Percentiles rank a stretch among this genome's conserved stretches.
Conservation (phyloP, 2,329 filamentous ascomycete species). For the Cadophora sp. region DNA sequence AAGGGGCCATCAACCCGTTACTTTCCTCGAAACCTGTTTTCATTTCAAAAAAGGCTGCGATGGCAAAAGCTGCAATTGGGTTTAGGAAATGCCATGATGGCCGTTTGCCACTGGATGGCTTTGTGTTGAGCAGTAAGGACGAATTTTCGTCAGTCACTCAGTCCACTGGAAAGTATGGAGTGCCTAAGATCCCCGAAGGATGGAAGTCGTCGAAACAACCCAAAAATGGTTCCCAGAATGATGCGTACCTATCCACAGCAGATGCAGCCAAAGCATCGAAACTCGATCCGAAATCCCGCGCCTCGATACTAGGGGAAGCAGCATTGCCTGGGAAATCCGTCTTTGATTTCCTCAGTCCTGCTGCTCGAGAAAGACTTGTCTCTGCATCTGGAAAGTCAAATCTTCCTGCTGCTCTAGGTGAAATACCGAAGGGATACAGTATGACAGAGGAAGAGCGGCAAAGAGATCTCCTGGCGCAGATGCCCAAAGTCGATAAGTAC, state of each 20-base stretch:
- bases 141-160: conserved; percentile 55
- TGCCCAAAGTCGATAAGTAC: conserved; percentile 70
- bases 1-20: conserved; percentile 66
- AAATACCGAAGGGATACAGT: conserved; percentile 71
- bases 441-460: conserved; percentile 68
- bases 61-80: conserved; percentile 51
- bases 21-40: conserved; percentile 75
- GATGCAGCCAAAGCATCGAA: conserved; percentile 80
- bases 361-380: conserved; percentile 78
- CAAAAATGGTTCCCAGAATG: conserved; percentile 44
- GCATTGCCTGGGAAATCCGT: conserved; percentile 90
- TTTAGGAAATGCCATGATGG: conserved; percentile 83
- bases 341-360: conserved; percentile 87
- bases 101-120: conserved; percentile 79
- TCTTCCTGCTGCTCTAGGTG: conserved; percentile 78
- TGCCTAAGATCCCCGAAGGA: conserved; percentile 71
- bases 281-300: conserved; percentile 78
- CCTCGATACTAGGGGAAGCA: conserved; percentile 80
- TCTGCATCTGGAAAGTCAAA: conserved; percentile 76
- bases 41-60: conserved; percentile 68
- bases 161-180: conserved; percentile 59
- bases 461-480: conserved; percentile 62
- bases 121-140: conserved; percentile 68
- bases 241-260: conserved; percentile 68
- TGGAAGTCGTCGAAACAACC: conserved; percentile 66